Evolutionary conservation across 2,329 filamentous ascomycete genomes (phyloP), one percentile per base, ranked within the genome.

Genomic region (Akanthomyces muscarius): DNA sequence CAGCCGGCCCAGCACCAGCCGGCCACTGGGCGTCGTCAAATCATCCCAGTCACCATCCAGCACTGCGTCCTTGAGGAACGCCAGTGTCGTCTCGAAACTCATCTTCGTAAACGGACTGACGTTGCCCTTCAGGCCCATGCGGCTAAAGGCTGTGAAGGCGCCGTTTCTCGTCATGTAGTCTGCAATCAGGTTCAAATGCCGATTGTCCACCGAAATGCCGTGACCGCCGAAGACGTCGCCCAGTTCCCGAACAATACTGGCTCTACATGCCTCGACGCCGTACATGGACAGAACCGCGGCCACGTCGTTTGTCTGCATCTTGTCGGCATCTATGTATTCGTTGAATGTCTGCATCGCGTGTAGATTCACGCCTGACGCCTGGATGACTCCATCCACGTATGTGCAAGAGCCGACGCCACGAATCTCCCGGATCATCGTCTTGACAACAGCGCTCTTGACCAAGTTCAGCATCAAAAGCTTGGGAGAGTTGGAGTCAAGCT

Each of bases 91-190:
- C 83, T 99, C 95, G 78, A 98, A 99, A 75, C 91, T 96, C 94
- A 98, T 98, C 83, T 98, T 98, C 77, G 95, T 94, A 69, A 99
- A 94, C 0, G 95, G 92, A 68, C 89, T 93, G 33, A 94, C 89
- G 71, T 91, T 93, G 67, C 90, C 88, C 72, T 87, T 88, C 65
- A 99, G 81, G 1, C 94, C 95, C 72, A 91, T 96, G 55, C 95
- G 89, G 77, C 91, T 97, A 79, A 99, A 99, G 0, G 95, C 89
- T 54, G 88, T 90, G 78, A 96, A 99, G 1, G 86, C 88, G 68
- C 95, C 95, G 64, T 88, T 89, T 60, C 94, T 86, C n/a, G 95
- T 99, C 95, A 99, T 99, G 75, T 92, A 92, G 75, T 99, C 95
- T 53, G 90, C 94, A 69, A 99, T 98, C 68, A 99, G 83, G 77